Base-by-base conservation (phyloP, 371 early-diverging fungal species). In the Thermomucor indicae-seudaticae region DNA sequence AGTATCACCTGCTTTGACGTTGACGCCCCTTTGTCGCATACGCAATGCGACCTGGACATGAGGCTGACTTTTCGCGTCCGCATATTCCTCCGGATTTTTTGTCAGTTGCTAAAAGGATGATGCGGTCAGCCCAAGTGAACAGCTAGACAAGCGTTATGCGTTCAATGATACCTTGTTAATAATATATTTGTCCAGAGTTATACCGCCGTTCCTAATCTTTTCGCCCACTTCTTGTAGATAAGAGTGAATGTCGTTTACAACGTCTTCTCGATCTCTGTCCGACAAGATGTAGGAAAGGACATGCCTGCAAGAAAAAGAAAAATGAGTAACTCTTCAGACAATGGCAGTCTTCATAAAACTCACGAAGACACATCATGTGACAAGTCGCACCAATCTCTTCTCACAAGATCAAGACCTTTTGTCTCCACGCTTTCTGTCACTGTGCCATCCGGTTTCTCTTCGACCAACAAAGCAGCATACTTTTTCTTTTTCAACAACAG, bases 401-500 rank as follows among this genome's bases (percentile, higher is more conserved):
- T 85, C 0, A 98, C 97, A 53, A 96, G 75, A 70, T 99, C 99
- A 47, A 99, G 81, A 43, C 99, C 99, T 65, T 99, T 99, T 8
- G 89, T 94, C 70, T 99, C 99, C 11, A 91, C 55, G 14, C 68
- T 60, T 4, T 83, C 83, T 11, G 64, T 62, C 22, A 75, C 24
- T n/a, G 71, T 69, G 34, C 90, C 90, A 45, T 86, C 79, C 37
- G 78, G 66, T 42, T 81, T 79, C 22, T 83, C 79, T 42, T 64
- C 65, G 0, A 94, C 79, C 30, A 78, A 56, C 20, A 98, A 63
- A 0, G 97, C 99, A 19, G 97, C 99, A 70, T 99, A 99, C 68
- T 99, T 99, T 65, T 99, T 99, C 81, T 99, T 99, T 61, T 96
- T 96, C n/a, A 98, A 78, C 45, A 99, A 67, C 24, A 99, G 69